phyloP scores from a whole-genome alignment of 2,329 filamentous ascomycete species.

The Sporothrix humicola region DNA sequence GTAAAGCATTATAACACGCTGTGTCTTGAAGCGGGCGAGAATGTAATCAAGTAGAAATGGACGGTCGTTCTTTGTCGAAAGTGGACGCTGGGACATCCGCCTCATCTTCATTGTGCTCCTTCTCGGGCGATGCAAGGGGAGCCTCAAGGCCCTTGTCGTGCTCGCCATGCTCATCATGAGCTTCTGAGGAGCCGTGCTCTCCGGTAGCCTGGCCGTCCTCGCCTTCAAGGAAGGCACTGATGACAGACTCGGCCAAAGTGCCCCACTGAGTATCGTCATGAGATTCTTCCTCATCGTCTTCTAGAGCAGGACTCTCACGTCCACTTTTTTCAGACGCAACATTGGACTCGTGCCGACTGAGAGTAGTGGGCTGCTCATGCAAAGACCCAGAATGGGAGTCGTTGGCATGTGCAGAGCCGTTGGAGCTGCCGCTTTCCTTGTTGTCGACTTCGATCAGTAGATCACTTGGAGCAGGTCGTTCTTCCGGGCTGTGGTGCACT shows the following conservation, averaged over 20 bases:
- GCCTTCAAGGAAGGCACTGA: slow-evolving; percentile 30
- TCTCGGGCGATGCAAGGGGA: neutral
- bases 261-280: slow-evolving; percentile 32
- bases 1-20: neutral
- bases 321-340: neutral
- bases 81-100: neutral
- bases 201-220: neutral
- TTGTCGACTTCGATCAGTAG: too few relatives aligned
- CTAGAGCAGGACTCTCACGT: neutral
- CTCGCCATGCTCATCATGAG: neutral
- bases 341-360: neutral
- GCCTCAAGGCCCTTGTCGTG: neutral
- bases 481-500: neutral
- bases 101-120: neutral
- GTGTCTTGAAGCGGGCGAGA: neutral
- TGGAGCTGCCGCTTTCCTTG: neutral
- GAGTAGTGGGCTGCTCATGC: neutral
- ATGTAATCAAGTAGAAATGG: neutral
- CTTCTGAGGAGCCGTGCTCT: neutral
- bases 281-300: neutral
- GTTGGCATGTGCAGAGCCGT: neutral
- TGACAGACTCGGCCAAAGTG: slow-evolving; percentile 32
- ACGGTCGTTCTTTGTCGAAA: neutral
- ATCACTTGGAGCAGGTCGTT: neutral
- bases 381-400: neutral